Base-by-base conservation (phyloP, 1,139 yeast species). In the Kurtzmaniella quercitrusa region DNA sequence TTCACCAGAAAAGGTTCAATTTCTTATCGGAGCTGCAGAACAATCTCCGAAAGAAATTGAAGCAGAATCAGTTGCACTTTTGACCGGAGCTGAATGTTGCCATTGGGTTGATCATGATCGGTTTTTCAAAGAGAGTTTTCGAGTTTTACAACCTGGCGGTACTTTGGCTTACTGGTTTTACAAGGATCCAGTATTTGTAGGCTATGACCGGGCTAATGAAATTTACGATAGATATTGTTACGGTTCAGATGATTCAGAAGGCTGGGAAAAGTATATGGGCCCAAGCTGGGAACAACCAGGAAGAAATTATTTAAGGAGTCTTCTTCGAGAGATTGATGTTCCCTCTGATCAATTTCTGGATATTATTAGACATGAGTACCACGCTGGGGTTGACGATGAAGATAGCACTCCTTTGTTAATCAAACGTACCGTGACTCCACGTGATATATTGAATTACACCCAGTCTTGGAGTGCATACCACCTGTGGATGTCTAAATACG, bases 151-250 rank as follows among this genome's bases (percentile, higher is more conserved):
- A 47, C 67, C 74, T 0, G 71, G 71, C 18, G 95, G 91, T 1
- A 80, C 87, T 1, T 61, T 88, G 41, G 85, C 88, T 0, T 78
- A 76, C 51, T 87, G 93, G 87, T 85, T 86, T n/a, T 88, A 88
- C 56, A 77, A 77, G 35, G 93, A 87, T 53, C 88, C 88, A 0
- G 61, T 71, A 1, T 76, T 78, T 47, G 58, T 66, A 17, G 74
- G 64, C 5, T 57, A 51, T 38, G 72, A 77, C 1, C 48, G 55
- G 39, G 78, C 78, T 1, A 68, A 74, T 41, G 64, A 66, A 38
- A 57, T 73, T 19, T 65, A 68, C 39, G 51, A 59, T 28, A 61
- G 65, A 19, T 68, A 66, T 43, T 63, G 76, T 30, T 67, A 76
- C 43, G 73, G 65, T 30, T 59, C 65, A 3, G 35, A 39, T 7